Base-by-base conservation (phyloP, 106 monocot genomes). In the Narthecium ossifragum region DNA sequence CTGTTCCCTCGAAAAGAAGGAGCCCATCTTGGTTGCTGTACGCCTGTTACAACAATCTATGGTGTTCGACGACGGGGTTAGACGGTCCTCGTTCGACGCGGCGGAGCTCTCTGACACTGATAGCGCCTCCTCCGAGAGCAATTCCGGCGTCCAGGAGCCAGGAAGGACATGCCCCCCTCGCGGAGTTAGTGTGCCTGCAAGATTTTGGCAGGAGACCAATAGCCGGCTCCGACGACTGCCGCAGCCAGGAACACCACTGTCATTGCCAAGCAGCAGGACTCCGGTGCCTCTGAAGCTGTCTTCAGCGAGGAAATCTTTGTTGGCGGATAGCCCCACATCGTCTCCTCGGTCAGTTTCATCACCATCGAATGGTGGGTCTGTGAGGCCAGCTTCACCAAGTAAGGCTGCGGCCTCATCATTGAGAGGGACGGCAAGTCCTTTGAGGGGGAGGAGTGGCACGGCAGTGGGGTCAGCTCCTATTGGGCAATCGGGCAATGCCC, bases 121-220 rank as follows among this genome's bases (percentile, higher is more conserved):
- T 4, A 98, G 84, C 34, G 84, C 84, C 23, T 98, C 96, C 0
- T 90, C 96, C 15, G 90, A 90, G 25, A 81, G 96, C 63, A 90
- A 84, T 76, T 90, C 90, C 2, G 75, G 85, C 14, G 55, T 57
- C 0, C 75, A 69, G 14, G 89, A 86, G 20, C 37, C n/a, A 53
- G 34, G 69, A 24, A n/a, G 61, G 25, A 55, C 43, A 36, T 54
- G 46, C 20, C 28, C 67, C 30, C 37, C 76, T 0, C 65, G 92
- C 32, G 90, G 78, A 11, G 70, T 85, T 34, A 80, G 60, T 27
- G 70, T 89, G 33, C 85, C 93, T 2, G 73, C 85, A 1, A 85
- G 78, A 58, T 86, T 86, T 65, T 84, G 77, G 90, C 80, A 88
- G 69, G 93, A 94, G 39, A 85, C 63, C 5, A 83, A 69, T 50